These are phyloP conservation scores for Eragrostis curvula DNA, from an alignment of 176 grass and related monocot genomes.

Conservation along the genomic window DNA sequence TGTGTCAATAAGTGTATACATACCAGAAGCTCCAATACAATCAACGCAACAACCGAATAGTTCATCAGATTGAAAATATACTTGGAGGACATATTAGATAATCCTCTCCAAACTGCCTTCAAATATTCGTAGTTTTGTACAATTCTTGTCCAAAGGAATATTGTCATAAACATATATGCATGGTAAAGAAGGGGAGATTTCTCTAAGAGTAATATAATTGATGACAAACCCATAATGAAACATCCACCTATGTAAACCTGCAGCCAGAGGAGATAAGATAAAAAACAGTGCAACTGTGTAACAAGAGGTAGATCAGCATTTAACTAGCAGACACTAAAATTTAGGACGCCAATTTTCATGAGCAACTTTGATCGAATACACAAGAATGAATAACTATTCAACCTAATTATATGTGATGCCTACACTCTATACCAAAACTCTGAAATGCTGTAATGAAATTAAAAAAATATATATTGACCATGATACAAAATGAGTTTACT, in stretches of 20 bases:
- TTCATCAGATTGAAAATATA: constrained; percentile 71
- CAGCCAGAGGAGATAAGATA: constrained; percentile 39
- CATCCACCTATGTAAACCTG: constrained; percentile 87
- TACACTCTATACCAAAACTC: background rate
- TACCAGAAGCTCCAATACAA: constrained; percentile 93
- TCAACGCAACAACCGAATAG: constrained; percentile 59
- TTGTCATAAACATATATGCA: constrained; percentile 86
- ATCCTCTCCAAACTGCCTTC: constrained; percentile 64
- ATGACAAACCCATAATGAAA: constrained; percentile 68
- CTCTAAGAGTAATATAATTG: constrained; percentile 76
- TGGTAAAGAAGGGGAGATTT: constrained; percentile 91
- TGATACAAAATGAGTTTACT: constrained; percentile 19
- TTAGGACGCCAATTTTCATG: constrained; percentile 17
- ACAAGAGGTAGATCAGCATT: constrained; percentile 27
- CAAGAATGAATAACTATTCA: constrained; percentile 3
- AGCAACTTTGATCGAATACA: constrained; percentile 16
- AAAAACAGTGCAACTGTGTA: constrained; percentile 27
- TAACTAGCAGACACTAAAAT: background rate
- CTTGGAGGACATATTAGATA: constrained; percentile 62
- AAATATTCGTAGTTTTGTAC: constrained; percentile 68
- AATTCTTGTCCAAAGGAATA: constrained; percentile 93
- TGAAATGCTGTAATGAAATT: background rate
- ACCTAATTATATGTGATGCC: constrained; percentile 16
- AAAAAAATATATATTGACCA: background rate
- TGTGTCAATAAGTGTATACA: constrained; percentile 26